phyloP scores from a whole-genome alignment of 768 basidiomycete genomes.

The Mycena chlorophos region DNA sequence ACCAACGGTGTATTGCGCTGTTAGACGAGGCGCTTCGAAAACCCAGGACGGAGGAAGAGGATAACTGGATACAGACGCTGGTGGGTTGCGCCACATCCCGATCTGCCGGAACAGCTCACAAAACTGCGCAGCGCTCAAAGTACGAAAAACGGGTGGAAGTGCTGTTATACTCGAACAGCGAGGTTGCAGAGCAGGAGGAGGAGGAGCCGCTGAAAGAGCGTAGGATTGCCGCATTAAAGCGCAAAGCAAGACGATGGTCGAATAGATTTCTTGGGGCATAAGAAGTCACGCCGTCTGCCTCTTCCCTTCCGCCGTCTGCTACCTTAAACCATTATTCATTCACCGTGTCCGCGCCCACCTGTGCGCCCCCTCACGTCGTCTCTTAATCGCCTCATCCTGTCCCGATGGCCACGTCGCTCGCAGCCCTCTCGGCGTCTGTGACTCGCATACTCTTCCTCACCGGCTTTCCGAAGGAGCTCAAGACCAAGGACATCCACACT shows the following conservation, averaged over 20 bases:
- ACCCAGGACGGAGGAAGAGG: conserved; percentile 2
- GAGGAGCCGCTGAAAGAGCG: neutral
- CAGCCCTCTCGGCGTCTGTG: conserved; percentile 88
- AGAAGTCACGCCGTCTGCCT: neutral
- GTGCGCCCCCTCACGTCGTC: conserved; percentile 26
- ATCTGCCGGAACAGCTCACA: too few species aligned
- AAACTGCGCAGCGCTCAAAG: conserved; percentile 2
- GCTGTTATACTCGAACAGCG: conserved; percentile 11
- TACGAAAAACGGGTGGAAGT: conserved; percentile 14
- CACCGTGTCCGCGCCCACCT: conserved; percentile 23
- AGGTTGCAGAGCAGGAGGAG: neutral
- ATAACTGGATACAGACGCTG: conserved; percentile 1
- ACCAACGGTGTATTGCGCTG: conserved; percentile 10
- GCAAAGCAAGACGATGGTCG: conserved; percentile 7
- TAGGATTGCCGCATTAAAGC: neutral
- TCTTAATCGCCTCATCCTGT: conserved; percentile 26
- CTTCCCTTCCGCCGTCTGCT: conserved; percentile 4
- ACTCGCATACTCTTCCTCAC: conserved; percentile 91
- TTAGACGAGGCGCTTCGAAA: conserved; percentile 14
- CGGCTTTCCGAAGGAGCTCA: conserved; percentile 94
- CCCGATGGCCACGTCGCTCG: conserved; percentile 69
- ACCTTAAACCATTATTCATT: neutral
- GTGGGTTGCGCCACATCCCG: conserved; percentile 1
- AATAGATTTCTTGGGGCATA: neutral
- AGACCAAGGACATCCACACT: conserved; percentile 93